Evolutionary conservation across 805 yeast species (phyloP), one percentile per base, ranked within the genome.

Genomic region (Candida xyloterini): DNA sequence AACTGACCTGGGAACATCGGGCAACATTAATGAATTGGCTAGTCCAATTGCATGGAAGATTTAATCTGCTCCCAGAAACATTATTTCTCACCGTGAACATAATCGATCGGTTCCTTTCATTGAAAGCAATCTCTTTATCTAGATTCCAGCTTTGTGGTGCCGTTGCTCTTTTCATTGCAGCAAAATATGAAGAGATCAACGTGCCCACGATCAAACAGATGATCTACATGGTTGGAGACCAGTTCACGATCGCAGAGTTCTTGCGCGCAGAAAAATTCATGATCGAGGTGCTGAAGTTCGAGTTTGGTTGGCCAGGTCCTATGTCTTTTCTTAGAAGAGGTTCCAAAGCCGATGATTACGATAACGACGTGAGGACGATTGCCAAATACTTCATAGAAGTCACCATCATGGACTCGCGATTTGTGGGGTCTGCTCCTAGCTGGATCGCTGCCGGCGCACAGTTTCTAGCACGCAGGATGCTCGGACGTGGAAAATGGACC

Each of bases 111-210:
- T 88, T 84, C 59, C 72, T 90, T 49, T 79, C 76, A 70, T 82
- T 15, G 59, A 73, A 46, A 81, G 72, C 76, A 37, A 95, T 93
- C 3, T 79, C 95, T 9, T 70, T 89, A 46, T 77, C 86, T 43
- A 79, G 91, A 58, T 84, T 93, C 56, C 99, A 93, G 66, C 73
- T 93, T 45, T 96, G 93, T 35, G 99, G 98, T 10, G 96, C 96
- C 1, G 86, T 93, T 4, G 76, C 90, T 15, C 66, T 89, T 40
- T 85, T 88, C 63, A 79, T 87, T 43, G 95, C 96, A 20, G 91
- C 96, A n/a, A 89, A 89, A 63, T 86, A 84, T 60, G 96, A 89
- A 64, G 97, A 89, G 63, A 91, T 90, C 18, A 82, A 80, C 56
- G 75, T 86, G 9, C 97, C 96, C n/a, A 81, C 90, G 18, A 81